Evolutionary conservation across 352 stramenopile genomes (phyloP).

Genomic region (Globisporangium irregulare): DNA sequence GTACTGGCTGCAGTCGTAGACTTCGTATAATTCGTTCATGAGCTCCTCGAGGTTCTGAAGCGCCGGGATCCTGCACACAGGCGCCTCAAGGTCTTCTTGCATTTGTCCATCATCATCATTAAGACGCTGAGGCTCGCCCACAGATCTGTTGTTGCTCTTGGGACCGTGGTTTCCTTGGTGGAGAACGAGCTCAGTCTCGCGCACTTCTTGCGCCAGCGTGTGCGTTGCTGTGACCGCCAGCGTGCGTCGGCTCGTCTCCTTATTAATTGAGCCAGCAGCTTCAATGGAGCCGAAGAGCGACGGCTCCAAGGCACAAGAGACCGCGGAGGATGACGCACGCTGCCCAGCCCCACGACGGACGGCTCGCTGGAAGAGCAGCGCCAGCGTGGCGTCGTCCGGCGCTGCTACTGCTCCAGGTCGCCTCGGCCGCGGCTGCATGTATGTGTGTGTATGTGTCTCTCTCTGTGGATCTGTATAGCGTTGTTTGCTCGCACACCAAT

Average conservation of each 20-base stretch:
- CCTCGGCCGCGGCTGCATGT: neutral
- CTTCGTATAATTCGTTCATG: constrained; percentile 31
- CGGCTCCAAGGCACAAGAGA: neutral
- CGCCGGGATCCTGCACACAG: neutral
- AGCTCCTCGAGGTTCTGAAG: constrained; percentile 32
- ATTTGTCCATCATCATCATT: neutral
- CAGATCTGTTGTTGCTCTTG: neutral
- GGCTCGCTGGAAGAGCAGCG: constrained; percentile 24
- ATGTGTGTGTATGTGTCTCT: too few relatives aligned
- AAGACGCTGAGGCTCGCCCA: neutral
- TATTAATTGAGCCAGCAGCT: neutral
- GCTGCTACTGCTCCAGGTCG: neutral
- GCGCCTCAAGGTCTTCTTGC: neutral
- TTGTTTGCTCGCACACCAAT: too few relatives aligned
- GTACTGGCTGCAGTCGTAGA: constrained; percentile 19
- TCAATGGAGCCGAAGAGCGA: neutral
- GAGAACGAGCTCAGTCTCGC: neutral
- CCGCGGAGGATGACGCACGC: neutral
- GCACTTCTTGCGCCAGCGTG: constrained; percentile 4
- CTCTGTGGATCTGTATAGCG: too few relatives aligned
- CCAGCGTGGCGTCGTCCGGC: constrained; percentile 21
- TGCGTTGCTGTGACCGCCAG: constrained; percentile 11
- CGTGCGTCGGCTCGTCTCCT: neutral
- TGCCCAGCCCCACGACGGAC: neutral
- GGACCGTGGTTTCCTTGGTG: neutral